Evolutionary conservation across 192 early-diverging fungal genomes (phyloP), one percentile per base, ranked within the genome.

Genomic region (Nowakowskiella sp.): DNA sequence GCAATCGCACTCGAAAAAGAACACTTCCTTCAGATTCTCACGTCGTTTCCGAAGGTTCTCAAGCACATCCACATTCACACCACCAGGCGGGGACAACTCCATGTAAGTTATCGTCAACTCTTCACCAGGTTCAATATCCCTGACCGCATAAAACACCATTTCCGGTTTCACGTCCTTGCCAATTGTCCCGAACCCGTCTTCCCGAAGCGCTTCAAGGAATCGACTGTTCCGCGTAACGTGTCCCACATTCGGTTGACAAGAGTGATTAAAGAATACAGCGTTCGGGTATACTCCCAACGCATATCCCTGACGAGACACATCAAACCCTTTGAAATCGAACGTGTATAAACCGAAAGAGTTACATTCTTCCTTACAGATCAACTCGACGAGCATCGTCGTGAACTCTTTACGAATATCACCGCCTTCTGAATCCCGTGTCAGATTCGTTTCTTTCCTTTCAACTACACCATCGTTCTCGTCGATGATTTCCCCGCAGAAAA

Each of bases 201-300:
- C 50, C 16, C 8, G 6, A 36, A n/a, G 8, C 9, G 6, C 9
- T 46, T 19, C 6, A 25, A 42, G 19, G 6, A 42, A 42, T 33
- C 6, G 60, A 47, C n/a, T n/a, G n/a, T n/a, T n/a, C n/a, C n/a
- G n/a, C n/a, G n/a, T 13, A 19, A 57, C 49, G 49, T 68, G 66
- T 3, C 65, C 62, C 27, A 72, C 51, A 44, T 76, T 76, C 6
- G 74, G 74, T 8, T 34, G 30, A 33, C 74, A 76, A 6, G 66
- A 49, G 47, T 76, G 74, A 47, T 76, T 76, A 65, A 76, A 76
- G 39, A 65, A 72, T 8, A 72, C 61, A 32, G 74, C 62, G n/a
- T 9, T 52, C 2, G 74, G 44, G 47, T 63, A 69, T 31, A 71
- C 28, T 1, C 55, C 66, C 4, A 72, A 39, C 7, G 47, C 74